These are phyloP conservation scores for Naganishia onofrii DNA, from an alignment of 768 basidiomycete species.

Conservation along the genomic window DNA sequence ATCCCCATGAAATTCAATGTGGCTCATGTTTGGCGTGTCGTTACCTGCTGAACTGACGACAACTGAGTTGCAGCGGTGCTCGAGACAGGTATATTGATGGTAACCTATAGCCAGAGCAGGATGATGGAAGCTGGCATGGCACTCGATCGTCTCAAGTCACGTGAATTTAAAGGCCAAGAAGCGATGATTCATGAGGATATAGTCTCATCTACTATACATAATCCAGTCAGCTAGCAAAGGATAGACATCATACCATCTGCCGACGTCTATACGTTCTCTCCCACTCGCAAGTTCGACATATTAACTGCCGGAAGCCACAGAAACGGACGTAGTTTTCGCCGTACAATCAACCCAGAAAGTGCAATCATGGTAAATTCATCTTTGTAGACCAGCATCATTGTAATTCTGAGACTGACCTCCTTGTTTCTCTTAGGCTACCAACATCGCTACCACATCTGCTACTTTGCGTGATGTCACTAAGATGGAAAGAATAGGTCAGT, in stretches of 20 bases:
- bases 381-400: neutral
- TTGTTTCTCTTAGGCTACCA: conserved; percentile 41
- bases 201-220: neutral
- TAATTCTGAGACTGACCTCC: neutral
- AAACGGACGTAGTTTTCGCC: neutral
- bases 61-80: too few species aligned
- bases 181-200: conserved; percentile 4
- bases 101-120: neutral
- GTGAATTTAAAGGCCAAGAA: neutral
- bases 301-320: neutral
- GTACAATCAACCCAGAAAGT: neutral
- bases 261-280: too few species aligned
- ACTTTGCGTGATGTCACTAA: conserved; percentile 51
- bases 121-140: conserved; percentile 1
- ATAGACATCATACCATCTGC: neutral
- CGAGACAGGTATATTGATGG: too few species aligned
- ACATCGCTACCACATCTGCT: conserved; percentile 44
- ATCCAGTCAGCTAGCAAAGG: neutral
- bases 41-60: too few species aligned
- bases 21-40: neutral
- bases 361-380: conserved; percentile 2
- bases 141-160: neutral
- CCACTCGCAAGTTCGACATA: neutral
- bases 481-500: conserved; percentile 53
- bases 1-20: neutral